Evolutionary conservation across 192 early-diverging fungal genomes (phyloP).

Genomic region (Funneliformis mosseae): DNA sequence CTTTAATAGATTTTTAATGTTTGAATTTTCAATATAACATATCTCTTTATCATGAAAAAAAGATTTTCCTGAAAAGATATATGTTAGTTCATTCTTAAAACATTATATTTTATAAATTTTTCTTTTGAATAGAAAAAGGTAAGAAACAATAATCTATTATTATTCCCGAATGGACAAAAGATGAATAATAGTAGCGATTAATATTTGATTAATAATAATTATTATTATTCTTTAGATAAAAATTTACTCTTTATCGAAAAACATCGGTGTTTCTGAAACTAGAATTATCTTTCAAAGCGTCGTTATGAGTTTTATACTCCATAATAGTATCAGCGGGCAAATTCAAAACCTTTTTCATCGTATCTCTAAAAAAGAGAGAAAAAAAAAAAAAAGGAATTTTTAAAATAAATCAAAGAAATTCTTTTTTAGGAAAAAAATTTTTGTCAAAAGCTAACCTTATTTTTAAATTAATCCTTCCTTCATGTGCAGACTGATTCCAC

Average conservation of each 20-base stretch:
- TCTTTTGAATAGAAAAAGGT: neutral
- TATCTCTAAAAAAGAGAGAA: constrained; percentile 58
- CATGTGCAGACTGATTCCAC: constrained; percentile 89
- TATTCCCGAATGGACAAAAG: neutral
- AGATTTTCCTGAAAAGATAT: too few relatives aligned
- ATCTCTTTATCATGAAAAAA: too few relatives aligned
- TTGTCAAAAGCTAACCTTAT: constrained; percentile 61
- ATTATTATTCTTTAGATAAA: neutral
- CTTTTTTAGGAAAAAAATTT: neutral
- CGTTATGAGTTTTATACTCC: constrained; percentile 95
- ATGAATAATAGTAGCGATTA: neutral
- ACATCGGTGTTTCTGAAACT: constrained; percentile 86
- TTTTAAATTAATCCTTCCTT: constrained; percentile 78
- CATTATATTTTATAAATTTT: neutral
- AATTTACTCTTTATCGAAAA: constrained; percentile 53
- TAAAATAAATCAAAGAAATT: neutral
- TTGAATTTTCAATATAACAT: too few relatives aligned
- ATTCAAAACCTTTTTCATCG: constrained; percentile 82
- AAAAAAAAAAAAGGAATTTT: constrained; percentile 11
- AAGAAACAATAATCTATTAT: neutral
- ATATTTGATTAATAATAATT: neutral
- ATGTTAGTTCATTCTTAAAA: too few relatives aligned
- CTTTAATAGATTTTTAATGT: too few relatives aligned
- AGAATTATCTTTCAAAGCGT: constrained; percentile 83
- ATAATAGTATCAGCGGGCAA: constrained; percentile 86